Percentiles rank a stretch among this genome's conserved stretches.
phyloP scores from a whole-genome alignment of 345 rosid species.

The Hypericum androsaemum region DNA sequence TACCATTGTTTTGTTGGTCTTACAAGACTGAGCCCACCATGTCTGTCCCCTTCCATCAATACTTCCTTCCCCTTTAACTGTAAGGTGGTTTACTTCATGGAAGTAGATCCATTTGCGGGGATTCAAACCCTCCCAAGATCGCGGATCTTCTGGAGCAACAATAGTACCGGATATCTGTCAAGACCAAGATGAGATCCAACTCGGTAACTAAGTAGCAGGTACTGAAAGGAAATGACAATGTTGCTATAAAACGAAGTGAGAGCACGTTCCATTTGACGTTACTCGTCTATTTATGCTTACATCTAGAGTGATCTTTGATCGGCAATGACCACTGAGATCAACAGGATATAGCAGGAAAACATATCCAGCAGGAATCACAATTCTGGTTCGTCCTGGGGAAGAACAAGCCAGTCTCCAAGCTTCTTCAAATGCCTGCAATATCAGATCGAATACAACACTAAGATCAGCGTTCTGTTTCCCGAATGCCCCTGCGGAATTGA shows the following conservation, averaged over 20 bases:
- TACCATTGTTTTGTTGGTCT: constrained; percentile 46
- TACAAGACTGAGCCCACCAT: constrained; percentile 91
- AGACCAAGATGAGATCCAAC: constrained; percentile 5
- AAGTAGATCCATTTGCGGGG: constrained; percentile 73
- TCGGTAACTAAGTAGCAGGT: not conserved
- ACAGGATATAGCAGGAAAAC: constrained; percentile 51
- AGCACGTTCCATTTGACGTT: not conserved
- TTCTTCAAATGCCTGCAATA: constrained; percentile 48
- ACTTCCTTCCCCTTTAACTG: constrained; percentile 65
- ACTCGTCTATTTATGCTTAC: constrained; percentile 21
- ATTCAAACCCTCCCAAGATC: constrained; percentile 61
- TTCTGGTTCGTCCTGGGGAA: constrained; percentile 30
- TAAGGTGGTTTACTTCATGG: constrained; percentile 59
- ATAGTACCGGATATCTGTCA: constrained; percentile 65
- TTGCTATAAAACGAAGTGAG: not conserved
- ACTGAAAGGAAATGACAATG: not conserved
- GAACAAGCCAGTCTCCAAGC: constrained; percentile 80
- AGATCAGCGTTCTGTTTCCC: too few relatives aligned
- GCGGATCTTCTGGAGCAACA: constrained; percentile 70
- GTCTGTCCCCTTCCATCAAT: constrained; percentile 70
- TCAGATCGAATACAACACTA: not conserved
- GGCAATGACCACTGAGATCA: constrained; percentile 67
- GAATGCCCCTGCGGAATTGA: too few relatives aligned
- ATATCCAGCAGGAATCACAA: constrained; percentile 44
- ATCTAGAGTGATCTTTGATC: constrained; percentile 58